These are phyloP conservation scores for Xylariomycetidae sp. DNA, from an alignment of 2,329 filamentous ascomycete genomes.

Conservation along the genomic window DNA sequence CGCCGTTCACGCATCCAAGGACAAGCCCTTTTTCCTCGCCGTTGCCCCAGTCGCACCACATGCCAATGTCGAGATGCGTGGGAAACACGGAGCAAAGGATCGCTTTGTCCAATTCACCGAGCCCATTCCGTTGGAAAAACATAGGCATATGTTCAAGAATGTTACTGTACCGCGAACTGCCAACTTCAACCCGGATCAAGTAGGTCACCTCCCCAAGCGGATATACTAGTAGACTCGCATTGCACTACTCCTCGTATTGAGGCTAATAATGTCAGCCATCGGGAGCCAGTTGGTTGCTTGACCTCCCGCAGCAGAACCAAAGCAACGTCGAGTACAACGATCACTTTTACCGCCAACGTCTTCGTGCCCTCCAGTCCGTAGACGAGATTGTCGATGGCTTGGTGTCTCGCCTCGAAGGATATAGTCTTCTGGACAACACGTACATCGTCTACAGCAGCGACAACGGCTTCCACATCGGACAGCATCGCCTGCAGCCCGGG, in stretches of 20 bases:
- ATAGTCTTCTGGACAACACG: slow-evolving; percentile 56
- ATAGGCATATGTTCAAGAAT: slow-evolving; percentile 55
- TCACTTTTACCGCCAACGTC: slow-evolving; percentile 44
- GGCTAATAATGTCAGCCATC: slow-evolving; percentile 4
- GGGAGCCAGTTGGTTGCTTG: slow-evolving; percentile 39
- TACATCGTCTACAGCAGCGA: slow-evolving; percentile 54
- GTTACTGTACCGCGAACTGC: slow-evolving; percentile 53
- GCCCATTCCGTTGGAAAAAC: slow-evolving; percentile 50
- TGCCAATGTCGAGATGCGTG: slow-evolving; percentile 25
- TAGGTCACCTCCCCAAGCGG: slow-evolving; percentile 25
- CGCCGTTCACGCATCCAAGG: slow-evolving; percentile 41
- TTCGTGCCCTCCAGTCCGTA: slow-evolving; percentile 47
- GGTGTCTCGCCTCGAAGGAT: slow-evolving; percentile 35
- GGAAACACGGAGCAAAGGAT: slow-evolving; percentile 37
- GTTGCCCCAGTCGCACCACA: slow-evolving; percentile 64
- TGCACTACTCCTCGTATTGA: slow-evolving; percentile 1
- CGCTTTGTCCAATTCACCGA: slow-evolving; percentile 34
- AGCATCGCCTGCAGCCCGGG: slow-evolving; percentile 51
- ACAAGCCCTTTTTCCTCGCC: slow-evolving; percentile 60
- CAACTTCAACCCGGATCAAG: slow-evolving; percentile 60
- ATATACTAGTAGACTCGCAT: not conserved
- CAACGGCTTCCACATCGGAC: slow-evolving; percentile 53
- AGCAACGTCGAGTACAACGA: slow-evolving; percentile 41
- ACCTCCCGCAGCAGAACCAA: slow-evolving; percentile 34
- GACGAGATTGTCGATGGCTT: slow-evolving; percentile 45